A percentile compares a stretch with the other conserved stretches of the same genome.
Evolutionary conservation across 805 yeast species (phyloP).

Genomic region (Cyberlindnera galapagoensis): DNA sequence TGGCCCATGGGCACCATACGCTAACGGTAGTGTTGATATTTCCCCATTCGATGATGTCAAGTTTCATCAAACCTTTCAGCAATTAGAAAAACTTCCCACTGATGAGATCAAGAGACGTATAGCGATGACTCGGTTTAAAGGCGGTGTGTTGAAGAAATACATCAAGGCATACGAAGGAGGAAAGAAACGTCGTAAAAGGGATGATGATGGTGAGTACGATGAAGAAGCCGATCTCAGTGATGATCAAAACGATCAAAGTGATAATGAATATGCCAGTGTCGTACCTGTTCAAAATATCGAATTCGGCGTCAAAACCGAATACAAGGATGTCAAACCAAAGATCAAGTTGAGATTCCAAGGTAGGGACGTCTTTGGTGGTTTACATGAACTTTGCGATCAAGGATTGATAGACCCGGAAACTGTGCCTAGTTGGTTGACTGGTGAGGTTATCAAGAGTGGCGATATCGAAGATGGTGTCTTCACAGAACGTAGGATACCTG

Average conservation of each 20-base stretch:
- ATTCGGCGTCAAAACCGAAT: slow-evolving; percentile 33
- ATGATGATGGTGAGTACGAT: slow-evolving; percentile 9
- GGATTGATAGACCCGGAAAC: slow-evolving; percentile 44
- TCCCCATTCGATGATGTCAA: slow-evolving; percentile 48
- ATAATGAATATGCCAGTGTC: slow-evolving; percentile 41
- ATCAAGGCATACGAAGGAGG: slow-evolving; percentile 34
- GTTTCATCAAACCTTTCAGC: slow-evolving; percentile 33
- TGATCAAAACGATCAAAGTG: slow-evolving; percentile 11
- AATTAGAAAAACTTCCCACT: slow-evolving; percentile 4
- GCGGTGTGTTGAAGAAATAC: slow-evolving; percentile 33
- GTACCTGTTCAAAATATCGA: slow-evolving; percentile 53
- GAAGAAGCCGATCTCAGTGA: slow-evolving; percentile 18
- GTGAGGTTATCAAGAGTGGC: slow-evolving; percentile 62
- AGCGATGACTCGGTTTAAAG: slow-evolving; percentile 59
- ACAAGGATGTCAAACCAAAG: slow-evolving; percentile 15
- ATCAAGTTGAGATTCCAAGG: slow-evolving; percentile 42
- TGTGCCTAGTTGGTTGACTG: slow-evolving; percentile 74
- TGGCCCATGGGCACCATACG: slow-evolving; percentile 72
- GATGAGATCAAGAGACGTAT: slow-evolving; percentile 29
- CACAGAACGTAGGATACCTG: background rate
- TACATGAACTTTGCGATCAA: slow-evolving; percentile 56
- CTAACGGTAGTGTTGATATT: slow-evolving; percentile 58
- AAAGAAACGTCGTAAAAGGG: slow-evolving; percentile 15
- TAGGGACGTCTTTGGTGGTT: slow-evolving; percentile 69
- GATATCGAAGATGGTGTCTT: slow-evolving; percentile 31